A percentile compares a stretch with the other conserved stretches of the same genome.
phyloP scores from a whole-genome alignment of 2,329 filamentous ascomycete species.

The Helotiales sp. region DNA sequence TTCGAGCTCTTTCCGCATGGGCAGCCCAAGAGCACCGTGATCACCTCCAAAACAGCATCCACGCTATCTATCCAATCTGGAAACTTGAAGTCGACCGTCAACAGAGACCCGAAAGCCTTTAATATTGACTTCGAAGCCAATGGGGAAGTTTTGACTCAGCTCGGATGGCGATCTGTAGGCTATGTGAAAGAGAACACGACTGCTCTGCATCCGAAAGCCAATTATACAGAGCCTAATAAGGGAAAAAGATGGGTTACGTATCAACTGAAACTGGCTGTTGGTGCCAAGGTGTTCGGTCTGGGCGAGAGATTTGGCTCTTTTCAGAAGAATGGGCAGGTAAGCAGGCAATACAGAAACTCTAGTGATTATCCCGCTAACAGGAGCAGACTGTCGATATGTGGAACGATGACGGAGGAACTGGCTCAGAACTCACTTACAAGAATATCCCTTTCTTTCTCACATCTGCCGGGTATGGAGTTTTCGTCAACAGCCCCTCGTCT shows the following conservation, averaged over 20 bases:
- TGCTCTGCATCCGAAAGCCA: neutral
- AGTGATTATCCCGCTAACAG: neutral
- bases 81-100: neutral
- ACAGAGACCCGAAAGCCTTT: neutral
- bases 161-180: neutral
- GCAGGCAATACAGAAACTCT: neutral
- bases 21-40: neutral
- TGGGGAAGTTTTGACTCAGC: neutral
- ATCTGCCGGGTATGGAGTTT: slow-evolving; percentile 3
- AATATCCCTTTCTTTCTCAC: slow-evolving; percentile 7
- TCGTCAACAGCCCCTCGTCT: neutral
- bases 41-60: neutral
- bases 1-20: neutral
- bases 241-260: slow-evolving; percentile 5
- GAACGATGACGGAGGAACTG: neutral
- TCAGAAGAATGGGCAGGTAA: neutral
- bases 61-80: neutral
- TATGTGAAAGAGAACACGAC: slow-evolving; percentile 5
- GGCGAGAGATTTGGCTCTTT: neutral
- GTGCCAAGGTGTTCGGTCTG: slow-evolving; percentile 1
- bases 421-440: slow-evolving; percentile 5
- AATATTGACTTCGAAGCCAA: neutral
- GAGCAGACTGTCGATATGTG: neutral
- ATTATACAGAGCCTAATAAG: neutral
- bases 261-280: neutral